Conservation (phyloP, 169 alveolate genomes). For the Cryptosporidium tyzzeri region DNA sequence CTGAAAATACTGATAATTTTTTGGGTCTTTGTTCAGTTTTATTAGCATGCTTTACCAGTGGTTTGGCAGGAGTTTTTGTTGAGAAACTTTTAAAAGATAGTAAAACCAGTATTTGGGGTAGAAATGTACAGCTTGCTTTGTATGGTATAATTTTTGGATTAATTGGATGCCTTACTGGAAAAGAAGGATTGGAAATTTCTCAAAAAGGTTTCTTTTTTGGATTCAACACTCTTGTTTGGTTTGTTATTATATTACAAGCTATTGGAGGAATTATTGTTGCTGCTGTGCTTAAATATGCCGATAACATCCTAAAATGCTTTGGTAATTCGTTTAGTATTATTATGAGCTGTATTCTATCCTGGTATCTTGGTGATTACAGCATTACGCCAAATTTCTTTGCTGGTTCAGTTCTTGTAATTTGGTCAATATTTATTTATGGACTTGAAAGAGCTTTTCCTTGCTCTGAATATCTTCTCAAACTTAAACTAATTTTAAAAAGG, state of each 20-base stretch:
- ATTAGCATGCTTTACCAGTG: slow-evolving; percentile 84
- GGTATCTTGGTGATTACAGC: slow-evolving; percentile 67
- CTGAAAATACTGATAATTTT: not conserved
- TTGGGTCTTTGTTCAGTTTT: slow-evolving; percentile 85
- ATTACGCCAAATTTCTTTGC: slow-evolving; percentile 10
- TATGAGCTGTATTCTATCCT: slow-evolving; percentile 63
- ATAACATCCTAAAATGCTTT: slow-evolving; percentile 83
- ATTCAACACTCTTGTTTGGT: slow-evolving; percentile 78
- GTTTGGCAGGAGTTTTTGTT: slow-evolving; percentile 83
- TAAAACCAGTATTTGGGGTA: slow-evolving; percentile 79
- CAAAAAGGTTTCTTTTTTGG: slow-evolving; percentile 81
- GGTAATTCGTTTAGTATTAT: slow-evolving; percentile 81
- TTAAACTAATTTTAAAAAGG: slow-evolving; percentile 28
- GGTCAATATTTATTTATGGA: slow-evolving; percentile 69
- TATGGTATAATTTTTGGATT: slow-evolving; percentile 78
- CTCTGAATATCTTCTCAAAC: not conserved
- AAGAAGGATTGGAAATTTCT: slow-evolving; percentile 72
- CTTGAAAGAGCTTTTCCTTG: slow-evolving; percentile 39
- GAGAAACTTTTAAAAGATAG: slow-evolving; percentile 81
- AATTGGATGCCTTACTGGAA: slow-evolving; percentile 66
- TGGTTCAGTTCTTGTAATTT: slow-evolving; percentile 58
- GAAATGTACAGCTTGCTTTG: slow-evolving; percentile 83
- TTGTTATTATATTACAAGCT: slow-evolving; percentile 80
- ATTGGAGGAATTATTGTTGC: slow-evolving; percentile 87
- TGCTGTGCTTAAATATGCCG: slow-evolving; percentile 86